Evolutionary conservation across 148 eudicot species (phyloP).

Genomic region (Persicaria tinctoria): DNA sequence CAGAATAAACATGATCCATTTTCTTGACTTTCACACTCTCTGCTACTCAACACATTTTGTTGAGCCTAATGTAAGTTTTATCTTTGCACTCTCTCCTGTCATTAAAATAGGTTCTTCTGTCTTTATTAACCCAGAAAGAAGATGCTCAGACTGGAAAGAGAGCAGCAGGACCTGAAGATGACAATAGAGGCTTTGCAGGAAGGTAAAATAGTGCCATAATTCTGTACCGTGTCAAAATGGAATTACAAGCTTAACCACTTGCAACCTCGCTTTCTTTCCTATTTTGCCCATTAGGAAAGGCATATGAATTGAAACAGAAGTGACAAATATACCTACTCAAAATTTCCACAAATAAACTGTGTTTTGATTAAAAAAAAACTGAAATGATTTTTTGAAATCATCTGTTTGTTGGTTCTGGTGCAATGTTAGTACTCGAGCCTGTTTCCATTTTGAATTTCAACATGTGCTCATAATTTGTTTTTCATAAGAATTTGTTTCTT

Average conservation of each 20-base stretch:
- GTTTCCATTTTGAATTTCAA: not conserved
- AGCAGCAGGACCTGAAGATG: conserved; percentile 73
- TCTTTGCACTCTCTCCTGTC: not conserved
- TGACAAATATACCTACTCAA: not conserved
- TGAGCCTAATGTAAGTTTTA: not conserved
- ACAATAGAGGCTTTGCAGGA: conserved; percentile 87
- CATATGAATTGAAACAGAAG: not conserved
- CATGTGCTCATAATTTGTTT: not conserved
- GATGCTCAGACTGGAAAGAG: conserved; percentile 76
- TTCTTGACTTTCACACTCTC: not conserved
- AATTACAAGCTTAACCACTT: not conserved
- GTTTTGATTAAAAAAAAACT: not conserved
- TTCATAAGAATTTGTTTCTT: not conserved
- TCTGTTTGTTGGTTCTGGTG: not conserved
- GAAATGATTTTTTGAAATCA: not conserved
- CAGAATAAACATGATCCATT: not conserved
- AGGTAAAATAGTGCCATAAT: conserved; percentile 36
- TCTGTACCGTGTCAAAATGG: not conserved
- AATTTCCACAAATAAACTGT: not conserved
- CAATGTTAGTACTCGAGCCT: not conserved
- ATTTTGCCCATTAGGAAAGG: not conserved
- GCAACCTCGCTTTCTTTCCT: not conserved
- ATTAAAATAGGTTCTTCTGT: not conserved
- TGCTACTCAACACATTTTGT: not conserved
- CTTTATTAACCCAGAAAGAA: conserved; percentile 52